phyloP scores from a whole-genome alignment of 1,284 basidiomycete genomes.

The Rhodotorula glutinis region DNA sequence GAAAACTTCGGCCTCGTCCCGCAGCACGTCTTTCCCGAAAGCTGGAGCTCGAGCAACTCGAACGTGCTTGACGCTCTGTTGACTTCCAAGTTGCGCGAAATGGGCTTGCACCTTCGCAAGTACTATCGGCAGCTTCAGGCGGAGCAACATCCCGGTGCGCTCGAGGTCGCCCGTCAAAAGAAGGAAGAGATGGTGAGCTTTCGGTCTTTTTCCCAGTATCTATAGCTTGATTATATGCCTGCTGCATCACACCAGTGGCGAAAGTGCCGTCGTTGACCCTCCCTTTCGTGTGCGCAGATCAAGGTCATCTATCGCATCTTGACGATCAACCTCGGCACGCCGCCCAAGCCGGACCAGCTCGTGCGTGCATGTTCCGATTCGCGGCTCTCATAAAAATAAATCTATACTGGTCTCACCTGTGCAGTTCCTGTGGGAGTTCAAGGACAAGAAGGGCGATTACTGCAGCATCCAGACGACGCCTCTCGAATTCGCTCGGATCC shows the following conservation, averaged over 20 bases:
- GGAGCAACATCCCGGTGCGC: conserved; percentile 12
- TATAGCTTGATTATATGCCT: no score
- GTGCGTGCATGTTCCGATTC: not conserved
- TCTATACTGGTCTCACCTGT: no score
- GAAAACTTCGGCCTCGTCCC: conserved; percentile 73
- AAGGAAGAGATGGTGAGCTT: conserved; percentile 8
- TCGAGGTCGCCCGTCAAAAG: conserved; percentile 45
- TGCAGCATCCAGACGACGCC: conserved; percentile 73
- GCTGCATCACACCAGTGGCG: no score
- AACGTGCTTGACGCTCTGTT: conserved; percentile 72
- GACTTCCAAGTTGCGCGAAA: conserved; percentile 80
- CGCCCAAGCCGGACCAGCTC: conserved; percentile 64
- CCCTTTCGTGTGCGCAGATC: conserved; percentile 32
- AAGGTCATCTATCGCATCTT: conserved; percentile 82
- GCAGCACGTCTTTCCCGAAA: conserved; percentile 71
- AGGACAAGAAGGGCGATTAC: conserved; percentile 73
- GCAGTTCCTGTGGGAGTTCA: conserved; percentile 71
- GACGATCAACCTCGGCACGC: conserved; percentile 64
- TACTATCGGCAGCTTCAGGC: not conserved
- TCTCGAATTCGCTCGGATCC: conserved; percentile 58
- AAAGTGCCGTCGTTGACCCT: not conserved
- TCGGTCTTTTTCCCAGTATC: no score
- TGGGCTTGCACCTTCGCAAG: conserved; percentile 65
- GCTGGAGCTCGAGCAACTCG: conserved; percentile 72
- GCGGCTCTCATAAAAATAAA: no score